Conservation (phyloP, 1,284 basidiomycete species). For the Fomes fomentarius region DNA sequence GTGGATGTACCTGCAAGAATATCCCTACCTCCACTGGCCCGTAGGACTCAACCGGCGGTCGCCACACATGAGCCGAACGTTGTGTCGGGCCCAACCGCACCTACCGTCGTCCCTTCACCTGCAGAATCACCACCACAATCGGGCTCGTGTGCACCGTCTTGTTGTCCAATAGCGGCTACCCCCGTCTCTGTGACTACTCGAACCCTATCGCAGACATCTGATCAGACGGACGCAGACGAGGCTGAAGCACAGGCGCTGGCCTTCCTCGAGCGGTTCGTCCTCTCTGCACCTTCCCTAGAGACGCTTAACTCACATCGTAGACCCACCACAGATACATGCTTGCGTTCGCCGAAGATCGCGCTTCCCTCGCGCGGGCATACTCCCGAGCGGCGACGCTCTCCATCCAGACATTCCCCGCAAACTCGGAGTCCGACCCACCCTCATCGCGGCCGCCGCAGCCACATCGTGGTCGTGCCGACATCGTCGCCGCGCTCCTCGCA, state of each 20-base stretch:
- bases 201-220: background rate
- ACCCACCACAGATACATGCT: constrained; percentile 24
- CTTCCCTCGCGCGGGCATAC: constrained; percentile 30
- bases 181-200: background rate
- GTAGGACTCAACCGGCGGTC: too few species aligned
- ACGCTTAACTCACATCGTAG: background rate
- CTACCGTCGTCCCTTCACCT: too few species aligned
- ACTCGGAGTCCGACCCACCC: background rate
- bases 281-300: background rate
- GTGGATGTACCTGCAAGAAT: too few species aligned
- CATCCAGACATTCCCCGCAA: constrained; percentile 2
- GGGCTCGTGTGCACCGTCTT: too few species aligned
- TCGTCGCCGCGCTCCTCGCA: constrained; percentile 26
- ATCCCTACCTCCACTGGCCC: too few species aligned
- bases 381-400: constrained; percentile 30
- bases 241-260: constrained; percentile 22
- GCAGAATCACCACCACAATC: too few species aligned
- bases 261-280: constrained; percentile 27
- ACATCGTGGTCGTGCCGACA: constrained; percentile 19
- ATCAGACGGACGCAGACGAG: background rate
- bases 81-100: too few species aligned
- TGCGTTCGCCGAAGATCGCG: constrained; percentile 28
- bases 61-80: too few species aligned
- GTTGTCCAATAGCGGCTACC: too few species aligned
- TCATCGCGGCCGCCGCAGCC: too few species aligned